Evolutionary conservation across 345 rosid species (phyloP).

Genomic region (Citrus medica): DNA sequence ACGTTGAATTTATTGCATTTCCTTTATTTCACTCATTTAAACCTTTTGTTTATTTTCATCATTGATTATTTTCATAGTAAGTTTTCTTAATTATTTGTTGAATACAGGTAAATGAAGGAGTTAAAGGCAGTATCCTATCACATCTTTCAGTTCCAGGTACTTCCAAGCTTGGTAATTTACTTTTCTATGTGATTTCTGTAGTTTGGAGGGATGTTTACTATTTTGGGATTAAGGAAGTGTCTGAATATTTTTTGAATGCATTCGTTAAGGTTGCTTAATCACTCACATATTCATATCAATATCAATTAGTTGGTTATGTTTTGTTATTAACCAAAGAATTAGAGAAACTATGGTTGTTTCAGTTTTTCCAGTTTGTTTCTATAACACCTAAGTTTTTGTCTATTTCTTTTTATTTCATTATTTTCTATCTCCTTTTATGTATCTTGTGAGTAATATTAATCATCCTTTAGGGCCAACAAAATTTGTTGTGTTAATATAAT

Average conservation of each 20-base stretch:
- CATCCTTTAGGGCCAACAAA: neutral
- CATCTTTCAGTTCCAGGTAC: constrained; percentile 51
- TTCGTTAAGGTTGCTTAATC: too few species aligned
- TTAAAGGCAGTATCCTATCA: constrained; percentile 51
- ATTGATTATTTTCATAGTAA: neutral
- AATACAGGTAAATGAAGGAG: constrained; percentile 43
- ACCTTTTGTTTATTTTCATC: neutral
- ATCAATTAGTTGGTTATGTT: too few species aligned
- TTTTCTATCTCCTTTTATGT: too few species aligned
- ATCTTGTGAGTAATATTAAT: too few species aligned
- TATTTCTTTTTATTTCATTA: neutral
- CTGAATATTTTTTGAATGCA: too few species aligned
- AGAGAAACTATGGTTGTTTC: too few species aligned
- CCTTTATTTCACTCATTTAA: neutral
- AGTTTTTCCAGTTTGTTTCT: neutral
- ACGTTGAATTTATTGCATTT: neutral
- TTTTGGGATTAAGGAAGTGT: too few species aligned
- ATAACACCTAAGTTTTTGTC: neutral
- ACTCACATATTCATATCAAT: too few species aligned
- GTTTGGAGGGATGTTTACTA: too few species aligned
- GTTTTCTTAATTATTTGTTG: neutral
- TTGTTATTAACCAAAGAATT: too few species aligned
- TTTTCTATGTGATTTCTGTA: too few species aligned
- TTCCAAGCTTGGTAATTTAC: too few species aligned
- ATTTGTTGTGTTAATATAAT: neutral